Conservation (phyloP, 2,329 filamentous ascomycete genomes). For the Macrophomina pseudophaseolina region DNA sequence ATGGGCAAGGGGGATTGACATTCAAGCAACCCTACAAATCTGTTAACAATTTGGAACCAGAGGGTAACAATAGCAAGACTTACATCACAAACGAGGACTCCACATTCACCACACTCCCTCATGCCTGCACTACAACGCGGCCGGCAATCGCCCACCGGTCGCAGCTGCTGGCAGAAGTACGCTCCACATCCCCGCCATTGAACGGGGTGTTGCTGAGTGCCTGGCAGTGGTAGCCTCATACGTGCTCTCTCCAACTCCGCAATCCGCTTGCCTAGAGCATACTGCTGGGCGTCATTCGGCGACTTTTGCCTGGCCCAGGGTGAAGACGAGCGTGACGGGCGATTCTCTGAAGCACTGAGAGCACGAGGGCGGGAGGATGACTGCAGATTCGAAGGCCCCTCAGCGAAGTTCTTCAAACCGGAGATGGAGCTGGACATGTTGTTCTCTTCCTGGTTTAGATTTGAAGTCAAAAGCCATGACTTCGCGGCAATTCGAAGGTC, state of each 20-base stretch:
- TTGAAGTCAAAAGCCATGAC: constrained; percentile 2
- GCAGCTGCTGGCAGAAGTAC: constrained; percentile 48
- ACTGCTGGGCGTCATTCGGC: constrained; percentile 31
- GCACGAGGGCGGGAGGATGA: constrained; percentile 43
- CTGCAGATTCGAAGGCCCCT: constrained; percentile 29
- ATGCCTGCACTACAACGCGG: constrained; percentile 43
- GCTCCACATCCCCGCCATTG: constrained; percentile 51
- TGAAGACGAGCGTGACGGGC: constrained; percentile 38
- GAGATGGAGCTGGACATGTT: constrained; percentile 21
- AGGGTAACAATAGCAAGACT: constrained; percentile 29
- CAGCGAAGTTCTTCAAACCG: neutral
- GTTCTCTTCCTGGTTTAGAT: neutral
- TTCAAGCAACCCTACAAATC: constrained; percentile 37
- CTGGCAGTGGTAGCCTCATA: constrained; percentile 41
- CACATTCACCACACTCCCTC: constrained; percentile 47
- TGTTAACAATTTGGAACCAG: neutral
- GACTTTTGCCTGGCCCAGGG: constrained; percentile 36
- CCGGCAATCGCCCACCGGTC: constrained; percentile 46
- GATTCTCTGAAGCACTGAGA: constrained; percentile 44
- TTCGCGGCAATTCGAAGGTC: constrained; percentile 16
- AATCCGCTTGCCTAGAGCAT: constrained; percentile 12
- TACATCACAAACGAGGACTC: constrained; percentile 49
- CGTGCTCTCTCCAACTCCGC: constrained; percentile 20
- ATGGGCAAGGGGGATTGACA: constrained; percentile 41
- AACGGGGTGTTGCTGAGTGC: constrained; percentile 47